phyloP scores from a whole-genome alignment of 129 eudicot species.

The Tagetes patula region DNA sequence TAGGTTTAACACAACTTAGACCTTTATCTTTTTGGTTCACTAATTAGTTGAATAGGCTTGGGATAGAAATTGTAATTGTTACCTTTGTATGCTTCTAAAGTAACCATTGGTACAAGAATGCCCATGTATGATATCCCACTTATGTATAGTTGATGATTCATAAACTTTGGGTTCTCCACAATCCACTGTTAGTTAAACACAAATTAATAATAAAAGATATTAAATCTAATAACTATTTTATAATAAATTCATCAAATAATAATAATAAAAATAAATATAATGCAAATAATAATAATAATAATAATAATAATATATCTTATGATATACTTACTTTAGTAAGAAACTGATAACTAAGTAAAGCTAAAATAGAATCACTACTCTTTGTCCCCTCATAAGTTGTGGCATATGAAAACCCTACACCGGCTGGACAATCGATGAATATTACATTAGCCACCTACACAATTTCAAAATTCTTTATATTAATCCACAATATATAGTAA shows the following conservation, averaged over 20 bases:
- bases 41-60: too few relatives aligned
- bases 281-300: not conserved
- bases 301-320: not conserved
- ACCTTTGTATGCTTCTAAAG: conserved; percentile 9
- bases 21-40: too few relatives aligned
- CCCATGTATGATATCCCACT: conserved; percentile 3
- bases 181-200: not conserved
- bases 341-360: conserved; percentile 31
- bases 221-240: too few relatives aligned
- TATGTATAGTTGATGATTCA: not conserved
- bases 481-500: not conserved
- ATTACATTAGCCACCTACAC: conserved; percentile 34
- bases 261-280: too few relatives aligned
- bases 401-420: conserved; percentile 35
- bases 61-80: not conserved
- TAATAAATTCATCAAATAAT: too few relatives aligned
- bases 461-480: not conserved
- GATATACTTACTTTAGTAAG: conserved; percentile 23
- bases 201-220: not conserved
- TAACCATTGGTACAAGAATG: not conserved
- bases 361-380: conserved; percentile 27
- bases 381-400: conserved; percentile 3
- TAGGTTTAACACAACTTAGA: too few relatives aligned
- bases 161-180: not conserved
- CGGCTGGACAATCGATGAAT: conserved; percentile 35